Evolutionary conservation across 495 filamentous ascomycete genomes (phyloP), one percentile per base, ranked within the genome.

Genomic region (Margaritispora aquatica): DNA sequence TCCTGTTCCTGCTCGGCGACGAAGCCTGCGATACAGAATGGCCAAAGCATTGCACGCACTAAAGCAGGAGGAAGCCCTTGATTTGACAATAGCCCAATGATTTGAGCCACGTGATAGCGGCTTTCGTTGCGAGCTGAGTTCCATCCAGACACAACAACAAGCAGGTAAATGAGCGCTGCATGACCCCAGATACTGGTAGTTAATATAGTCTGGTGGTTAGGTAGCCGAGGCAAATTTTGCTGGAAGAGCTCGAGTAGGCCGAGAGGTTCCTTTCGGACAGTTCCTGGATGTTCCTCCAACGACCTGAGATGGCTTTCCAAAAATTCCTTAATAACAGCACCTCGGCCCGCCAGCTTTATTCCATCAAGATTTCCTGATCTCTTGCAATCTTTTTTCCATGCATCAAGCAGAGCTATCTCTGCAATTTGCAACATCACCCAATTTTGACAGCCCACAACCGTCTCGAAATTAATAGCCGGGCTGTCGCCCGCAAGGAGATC

Each of bases 21-120:
- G 58, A 76, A 81, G 26, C 80, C 79, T n/a, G 76, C 75, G 1
- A 81, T 67, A 57, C 74, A 76, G 46, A 81, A 74, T 0, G 80
- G 79, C 77, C 77, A 83, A 17, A 74, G 73, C 47, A 77, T 59
- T 15, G 75, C 74, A 17, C 59, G 59, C 52, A 72, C 57, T 50
- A 68, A 46, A 19, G 54, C 61, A 17, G 62, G 64, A 24, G 66
- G 55, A 24, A 60, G 58, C 24, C 62, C 62, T 11, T 59, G 60
- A 23, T 53, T 15, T 17, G 31, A 41, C 13, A 72, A 48, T 47
- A 72, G 69, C 55, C 58, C 60, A 17, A 72, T 50, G 5, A 64
- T 61, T 55, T 48, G 59, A 44, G 29, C 48, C 1, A 75, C 71
- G 61, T 74, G 61, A 29, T 70, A 47, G 8, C 61, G 68, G 20